Base-by-base conservation (phyloP, 352 stramenopile genomes). In the Globisporangium paroecandrum region DNA sequence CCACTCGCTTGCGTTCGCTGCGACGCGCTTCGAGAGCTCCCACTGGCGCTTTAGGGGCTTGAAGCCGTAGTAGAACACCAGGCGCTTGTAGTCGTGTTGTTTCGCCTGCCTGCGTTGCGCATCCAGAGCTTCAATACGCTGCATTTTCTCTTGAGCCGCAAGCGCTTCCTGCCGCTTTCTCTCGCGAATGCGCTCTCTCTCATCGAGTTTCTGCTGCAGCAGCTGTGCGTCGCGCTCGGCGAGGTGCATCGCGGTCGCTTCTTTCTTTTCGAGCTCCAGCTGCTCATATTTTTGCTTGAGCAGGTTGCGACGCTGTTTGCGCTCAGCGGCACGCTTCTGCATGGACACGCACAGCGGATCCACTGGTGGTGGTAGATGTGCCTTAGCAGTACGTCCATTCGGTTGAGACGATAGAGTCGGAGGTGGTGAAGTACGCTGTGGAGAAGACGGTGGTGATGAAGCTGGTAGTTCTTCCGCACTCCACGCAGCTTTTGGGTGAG, bases 311-410 rank as follows among this genome's bases (percentile, higher is more conserved):
- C 81, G 80, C 67, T 74, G 58, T 41, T 89, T 90, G 7, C 84
- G 77, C 58, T 89, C 72, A n/a, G 62, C 63, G 9, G 82, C 76
- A 6, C 82, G 80, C 63, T 81, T 76, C 57, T 87, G 73, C 80
- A 90, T 92, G 0, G 77, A 72, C 24, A 69, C 18, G 55, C 85
- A 90, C 4, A 89, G 65, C 36, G 79, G 73, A 58, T 89, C 77
- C 4, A 69, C 62, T 15, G 69, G 59, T 18, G 58, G 58, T 8
- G n/a, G 8, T 22, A 24, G 15, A 2, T 24, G 55, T 25, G 34
- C 6, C 5, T 22, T 49, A 27, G 12, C n/a, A 24, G 10, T 43
- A 4, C 36, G 36, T 43, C 9, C 5, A 13, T 38, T 34, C 18
- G 22, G 32, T 36, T 24, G 38, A 29, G 24, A 57, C 8, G 59